Evolutionary conservation across 179 eudicot genomes (phyloP).

Genomic region (Carnegiea gigantea): DNA sequence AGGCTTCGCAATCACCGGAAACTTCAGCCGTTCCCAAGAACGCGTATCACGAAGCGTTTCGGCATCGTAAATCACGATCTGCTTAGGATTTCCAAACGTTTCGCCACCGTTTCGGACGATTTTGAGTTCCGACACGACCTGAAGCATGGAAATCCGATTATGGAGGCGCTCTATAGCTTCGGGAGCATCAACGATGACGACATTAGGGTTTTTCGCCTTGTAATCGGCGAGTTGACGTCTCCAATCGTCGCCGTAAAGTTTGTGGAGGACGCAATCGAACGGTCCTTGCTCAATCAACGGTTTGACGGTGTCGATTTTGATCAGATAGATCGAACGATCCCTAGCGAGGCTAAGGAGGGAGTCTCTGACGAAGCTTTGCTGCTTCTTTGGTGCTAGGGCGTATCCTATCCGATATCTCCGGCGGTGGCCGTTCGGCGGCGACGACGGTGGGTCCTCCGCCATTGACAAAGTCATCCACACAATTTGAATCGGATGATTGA

Average conservation of each 20-base stretch:
- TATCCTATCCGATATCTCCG: slow-evolving; percentile 48
- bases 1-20: slow-evolving; percentile 50
- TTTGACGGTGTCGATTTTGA: slow-evolving; percentile 42
- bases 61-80: slow-evolving; percentile 52
- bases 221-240: slow-evolving; percentile 44
- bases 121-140: slow-evolving; percentile 54
- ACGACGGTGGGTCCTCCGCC: slow-evolving; percentile 19
- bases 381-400: slow-evolving; percentile 58
- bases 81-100: slow-evolving; percentile 64
- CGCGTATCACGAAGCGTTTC: slow-evolving; percentile 43
- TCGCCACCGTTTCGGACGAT: slow-evolving; percentile 19
- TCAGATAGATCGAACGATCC: slow-evolving; percentile 48
- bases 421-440: background rate
- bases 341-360: slow-evolving; percentile 45
- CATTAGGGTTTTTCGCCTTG: slow-evolving; percentile 38
- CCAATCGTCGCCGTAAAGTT: slow-evolving; percentile 60
- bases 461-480: slow-evolving; percentile 13
- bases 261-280: slow-evolving; percentile 71
- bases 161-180: slow-evolving; percentile 60
- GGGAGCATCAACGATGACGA: slow-evolving; percentile 49
- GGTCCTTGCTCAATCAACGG: slow-evolving; percentile 57
- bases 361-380: slow-evolving; percentile 46
- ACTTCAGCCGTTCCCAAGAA: slow-evolving; percentile 44
- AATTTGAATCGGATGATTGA: background rate
- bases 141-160: slow-evolving; percentile 67